Percentiles rank a stretch among this genome's conserved stretches.
Conservation (phyloP, 805 yeast species). For the Starmerella scarabaei region DNA sequence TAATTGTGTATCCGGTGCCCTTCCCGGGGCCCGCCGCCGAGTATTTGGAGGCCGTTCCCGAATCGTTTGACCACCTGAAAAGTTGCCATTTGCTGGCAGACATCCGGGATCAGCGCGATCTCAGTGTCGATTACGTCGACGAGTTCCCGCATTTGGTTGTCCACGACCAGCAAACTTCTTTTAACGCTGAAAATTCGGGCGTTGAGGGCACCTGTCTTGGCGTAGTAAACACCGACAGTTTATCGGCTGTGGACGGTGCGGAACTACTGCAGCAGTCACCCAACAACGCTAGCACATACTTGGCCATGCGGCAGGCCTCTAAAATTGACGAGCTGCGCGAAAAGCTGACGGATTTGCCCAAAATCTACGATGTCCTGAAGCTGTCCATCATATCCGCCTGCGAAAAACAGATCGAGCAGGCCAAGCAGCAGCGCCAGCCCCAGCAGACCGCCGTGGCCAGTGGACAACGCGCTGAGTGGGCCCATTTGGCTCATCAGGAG, state of each 20-base stretch:
- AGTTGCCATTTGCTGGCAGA: conserved; percentile 23
- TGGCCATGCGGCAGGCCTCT: conserved; percentile 18
- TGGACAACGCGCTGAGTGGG: conserved; percentile 25
- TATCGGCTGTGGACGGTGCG: conserved; percentile 21
- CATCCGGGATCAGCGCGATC: conserved; percentile 1
- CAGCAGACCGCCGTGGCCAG: conserved; percentile 9
- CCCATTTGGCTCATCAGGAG: conserved; percentile 29
- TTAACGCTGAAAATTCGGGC: background rate
- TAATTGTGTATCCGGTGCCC: conserved; percentile 24
- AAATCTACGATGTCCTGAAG: conserved; percentile 14
- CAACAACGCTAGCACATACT: conserved; percentile 20
- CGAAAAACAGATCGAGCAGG: conserved; percentile 18
- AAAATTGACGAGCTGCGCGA: conserved; percentile 19
- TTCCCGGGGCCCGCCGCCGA: conserved; percentile 22
- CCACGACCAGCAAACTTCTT: background rate
- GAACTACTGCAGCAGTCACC: conserved; percentile 22
- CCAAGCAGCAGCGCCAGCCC: conserved; percentile 2
- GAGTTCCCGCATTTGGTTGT: background rate
- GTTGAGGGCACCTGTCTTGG: conserved; percentile 1
- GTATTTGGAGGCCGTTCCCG: conserved; percentile 23
- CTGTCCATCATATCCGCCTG: conserved; percentile 24
- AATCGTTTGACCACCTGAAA: conserved; percentile 23
- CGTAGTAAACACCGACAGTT: conserved; percentile 13
- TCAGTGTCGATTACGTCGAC: background rate
- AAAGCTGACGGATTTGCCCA: conserved; percentile 12